These are phyloP conservation scores for Kodamaea kakaduensis DNA, from an alignment of 805 yeast species.

Conservation along the genomic window DNA sequence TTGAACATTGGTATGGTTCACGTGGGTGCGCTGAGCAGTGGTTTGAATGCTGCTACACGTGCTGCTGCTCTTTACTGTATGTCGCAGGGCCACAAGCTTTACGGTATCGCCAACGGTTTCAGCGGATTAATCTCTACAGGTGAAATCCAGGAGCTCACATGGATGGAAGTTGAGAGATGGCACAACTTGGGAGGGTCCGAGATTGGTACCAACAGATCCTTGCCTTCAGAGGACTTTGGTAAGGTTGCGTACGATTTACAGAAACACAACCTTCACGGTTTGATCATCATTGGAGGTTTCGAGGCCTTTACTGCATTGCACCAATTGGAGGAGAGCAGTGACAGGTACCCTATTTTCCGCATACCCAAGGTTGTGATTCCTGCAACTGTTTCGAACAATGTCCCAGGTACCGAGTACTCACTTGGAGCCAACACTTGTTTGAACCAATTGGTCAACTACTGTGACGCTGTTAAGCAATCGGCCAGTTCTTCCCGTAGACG, in stretches of 20 bases:
- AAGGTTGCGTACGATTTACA: conserved; percentile 68
- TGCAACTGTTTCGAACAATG: conserved; percentile 76
- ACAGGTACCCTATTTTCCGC: conserved; percentile 63
- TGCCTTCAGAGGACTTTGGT: conserved; percentile 68
- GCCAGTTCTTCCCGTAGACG: conserved; percentile 77
- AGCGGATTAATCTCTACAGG: conserved; percentile 65
- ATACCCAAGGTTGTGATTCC: conserved; percentile 78
- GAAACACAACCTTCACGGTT: conserved; percentile 64
- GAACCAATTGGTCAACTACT: conserved; percentile 64
- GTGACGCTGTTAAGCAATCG: conserved; percentile 75
- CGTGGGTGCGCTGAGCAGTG: conserved; percentile 80
- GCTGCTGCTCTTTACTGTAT: conserved; percentile 73
- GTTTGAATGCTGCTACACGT: conserved; percentile 71
- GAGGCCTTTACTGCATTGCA: conserved; percentile 73
- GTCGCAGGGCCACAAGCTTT: conserved; percentile 69
- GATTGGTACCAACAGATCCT: conserved; percentile 72
- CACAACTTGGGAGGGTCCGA: conserved; percentile 74
- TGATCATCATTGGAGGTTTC: conserved; percentile 75
- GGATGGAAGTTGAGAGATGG: conserved; percentile 76
- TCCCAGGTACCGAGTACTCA: conserved; percentile 79
- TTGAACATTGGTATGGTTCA: conserved; percentile 66
- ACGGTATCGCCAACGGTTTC: conserved; percentile 73
- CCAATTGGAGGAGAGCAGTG: conserved; percentile 58
- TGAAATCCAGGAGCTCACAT: conserved; percentile 52
- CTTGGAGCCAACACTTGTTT: conserved; percentile 74